Base-by-base conservation (phyloP, 2,329 filamentous ascomycete genomes). In the Lizonia empirigonia region DNA sequence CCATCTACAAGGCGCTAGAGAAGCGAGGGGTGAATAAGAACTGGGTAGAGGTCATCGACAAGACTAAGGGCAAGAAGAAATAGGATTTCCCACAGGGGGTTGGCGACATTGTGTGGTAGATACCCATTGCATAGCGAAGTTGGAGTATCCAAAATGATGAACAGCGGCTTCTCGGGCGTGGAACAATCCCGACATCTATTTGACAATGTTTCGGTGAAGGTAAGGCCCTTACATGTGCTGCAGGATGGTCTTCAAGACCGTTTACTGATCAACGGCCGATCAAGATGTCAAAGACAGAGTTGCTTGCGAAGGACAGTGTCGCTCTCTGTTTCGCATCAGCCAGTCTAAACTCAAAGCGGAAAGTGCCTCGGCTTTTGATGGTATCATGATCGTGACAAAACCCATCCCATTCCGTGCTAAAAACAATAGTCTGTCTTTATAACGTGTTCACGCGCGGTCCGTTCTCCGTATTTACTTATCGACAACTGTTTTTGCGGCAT, bases 41-140 rank as follows among this genome's bases (percentile, higher is more conserved):
- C 54, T 87, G 84, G 82, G 76, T 88, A 22, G 82, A 85, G 35
- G 74, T 86, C n/a, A 70, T 85, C 49, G 86, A 88, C 67, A 88
- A 87, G 74, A 86, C 83, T 4, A 85, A 87, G 72, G 82, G 82
- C 58, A 87, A 86, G 74, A 85, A 85, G 71, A 71, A 68, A 36
- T 66, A 49, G 27, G 18, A 19, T 5, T 6, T 9, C 10, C 24
- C 9, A 5, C 32, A 7, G 19, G 7, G 9, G 10, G 20, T 16
- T 6, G 33, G 9, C 10, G 20, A 22, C 13, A 33, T 5, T 9
- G 24, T n/a, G 18, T 29, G 37, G 6, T 42, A 37, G 38, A 50
- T 50, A 50, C 40, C 34, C 40, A 16, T 39, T 44, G 20, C 47
- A 39, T 38, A 38, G 27, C 27, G 20, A 12, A 22, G 2, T 32